These are phyloP conservation scores for Colletotrichum sp. DNA, from an alignment of 2,329 filamentous ascomycete species.

Conservation along the genomic window DNA sequence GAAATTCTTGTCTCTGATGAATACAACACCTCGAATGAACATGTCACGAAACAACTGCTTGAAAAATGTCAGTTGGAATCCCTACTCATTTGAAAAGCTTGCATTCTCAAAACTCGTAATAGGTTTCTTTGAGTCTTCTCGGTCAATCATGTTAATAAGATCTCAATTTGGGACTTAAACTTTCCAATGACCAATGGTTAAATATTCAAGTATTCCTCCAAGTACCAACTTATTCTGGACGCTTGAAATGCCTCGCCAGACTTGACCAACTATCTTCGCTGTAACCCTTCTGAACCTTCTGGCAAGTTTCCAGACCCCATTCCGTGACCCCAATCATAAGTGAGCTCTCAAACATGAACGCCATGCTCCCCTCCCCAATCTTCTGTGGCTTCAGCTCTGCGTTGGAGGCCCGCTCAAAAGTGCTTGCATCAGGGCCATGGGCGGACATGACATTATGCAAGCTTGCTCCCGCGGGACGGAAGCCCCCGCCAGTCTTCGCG, in stretches of 20 bases:
- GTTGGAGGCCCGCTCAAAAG: conserved; percentile 50
- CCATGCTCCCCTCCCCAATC: conserved; percentile 50
- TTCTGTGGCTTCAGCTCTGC: conserved; percentile 46
- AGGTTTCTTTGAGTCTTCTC: not conserved
- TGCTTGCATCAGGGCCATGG: conserved; percentile 53
- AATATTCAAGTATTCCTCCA: not conserved
- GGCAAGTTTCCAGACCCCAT: conserved; percentile 52
- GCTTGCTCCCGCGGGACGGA: conserved; percentile 47
- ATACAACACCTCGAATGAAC: accelerated
- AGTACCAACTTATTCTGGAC: not conserved
- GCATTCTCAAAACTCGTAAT: not conserved
- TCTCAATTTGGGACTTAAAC: not conserved
- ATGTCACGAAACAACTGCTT: not conserved
- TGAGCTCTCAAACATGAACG: conserved; percentile 56
- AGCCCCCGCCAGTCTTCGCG: conserved; percentile 50
- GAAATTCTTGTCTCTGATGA: not conserved
- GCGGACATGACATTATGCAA: conserved; percentile 65
- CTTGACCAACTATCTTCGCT: conserved; percentile 66
- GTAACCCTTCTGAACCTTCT: conserved; percentile 53
- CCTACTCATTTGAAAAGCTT: not conserved
- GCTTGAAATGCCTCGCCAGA: conserved; percentile 24
- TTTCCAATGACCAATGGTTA: accelerated
- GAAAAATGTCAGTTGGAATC: not conserved
- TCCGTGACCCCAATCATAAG: conserved; percentile 61
- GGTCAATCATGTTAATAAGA: not conserved